A percentile compares a stretch with the other conserved stretches of the same genome.
Evolutionary conservation across 148 eudicot species (phyloP).

Genomic region (Camellia lanceoleosa): DNA sequence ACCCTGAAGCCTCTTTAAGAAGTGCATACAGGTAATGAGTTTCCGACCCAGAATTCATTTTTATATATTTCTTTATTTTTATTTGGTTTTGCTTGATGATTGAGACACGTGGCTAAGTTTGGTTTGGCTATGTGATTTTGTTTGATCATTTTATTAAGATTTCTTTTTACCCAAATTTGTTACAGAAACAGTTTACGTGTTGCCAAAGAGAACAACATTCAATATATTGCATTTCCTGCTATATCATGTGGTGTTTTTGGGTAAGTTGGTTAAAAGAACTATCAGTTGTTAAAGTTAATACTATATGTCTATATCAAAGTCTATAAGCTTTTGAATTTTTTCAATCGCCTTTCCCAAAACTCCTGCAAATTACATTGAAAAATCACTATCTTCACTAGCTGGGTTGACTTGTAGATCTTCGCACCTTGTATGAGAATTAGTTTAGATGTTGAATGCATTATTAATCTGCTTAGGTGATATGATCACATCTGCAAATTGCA

Average conservation of each 20-base stretch:
- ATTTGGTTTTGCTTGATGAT: not conserved
- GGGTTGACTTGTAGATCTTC: not conserved
- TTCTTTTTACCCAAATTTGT: constrained; percentile 9
- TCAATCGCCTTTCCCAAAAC: not conserved
- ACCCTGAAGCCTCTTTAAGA: constrained; percentile 61
- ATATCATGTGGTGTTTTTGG: constrained; percentile 83
- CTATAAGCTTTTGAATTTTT: not conserved
- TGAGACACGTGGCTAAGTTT: too few relatives aligned
- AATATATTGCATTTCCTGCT: constrained; percentile 85
- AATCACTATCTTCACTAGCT: not conserved
- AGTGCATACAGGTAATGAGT: constrained; percentile 64
- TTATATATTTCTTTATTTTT: not conserved
- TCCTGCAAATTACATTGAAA: not conserved
- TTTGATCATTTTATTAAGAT: not conserved
- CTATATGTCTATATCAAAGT: not conserved
- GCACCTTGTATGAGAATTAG: not conserved
- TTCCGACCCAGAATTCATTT: not conserved
- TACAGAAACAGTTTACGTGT: constrained; percentile 76
- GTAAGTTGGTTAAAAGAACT: constrained; percentile 30
- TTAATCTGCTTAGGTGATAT: constrained; percentile 1
- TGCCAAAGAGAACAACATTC: constrained; percentile 73
- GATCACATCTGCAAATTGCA: not conserved
- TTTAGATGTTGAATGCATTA: not conserved
- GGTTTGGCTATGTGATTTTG: not conserved
- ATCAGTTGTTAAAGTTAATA: not conserved